Base-by-base conservation (phyloP, 331 rosid genomes). In the Arachis monticola region DNA sequence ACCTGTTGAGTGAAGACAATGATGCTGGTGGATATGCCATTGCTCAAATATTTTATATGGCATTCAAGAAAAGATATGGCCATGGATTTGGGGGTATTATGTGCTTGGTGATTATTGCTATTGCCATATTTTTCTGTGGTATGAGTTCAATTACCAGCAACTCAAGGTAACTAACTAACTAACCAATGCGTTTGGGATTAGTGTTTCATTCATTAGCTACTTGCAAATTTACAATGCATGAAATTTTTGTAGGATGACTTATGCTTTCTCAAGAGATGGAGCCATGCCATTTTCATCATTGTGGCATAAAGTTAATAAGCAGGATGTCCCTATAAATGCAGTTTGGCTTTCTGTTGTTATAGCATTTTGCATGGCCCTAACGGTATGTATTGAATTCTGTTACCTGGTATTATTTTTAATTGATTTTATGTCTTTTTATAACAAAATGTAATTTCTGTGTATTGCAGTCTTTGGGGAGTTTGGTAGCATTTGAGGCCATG, bases 181-280 rank as follows among this genome's bases (percentile, higher is more conserved):
- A 65, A 13, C 76, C 38, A 31, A 51, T 27, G 17, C 9, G n/a
- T 48, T 56, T 83, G 40, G 68, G 74, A 53, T 14, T 11, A 48
- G 30, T 6, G 40, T 35, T 35, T 35, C 4, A 35, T 32, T 60
- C 11, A 62, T 57, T 66, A 53, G 73, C 76, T 60, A 75, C 65
- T 79, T 48, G 30, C 10, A 10, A 61, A 75, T 62, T 79, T 48
- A 42, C 12, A 10, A 61, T 56, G 67, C 50, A 71, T 65, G 52
- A 63, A 64, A 58, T 74, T 72, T 74, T 45, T 30, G 30, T 82
- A 90, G 97, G 84, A 92, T 95, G 99, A 97, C 84, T 67, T 95
- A 90, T 76, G 99, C 97, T 45, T 95, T 95, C 88, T 95, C 99
- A 53, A 90, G 99, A 80, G 99, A 95, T 62, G 97, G 97, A 64